Evolutionary conservation across 2,329 filamentous ascomycete genomes (phyloP).

Genomic region (Colletotrichum sp.): DNA sequence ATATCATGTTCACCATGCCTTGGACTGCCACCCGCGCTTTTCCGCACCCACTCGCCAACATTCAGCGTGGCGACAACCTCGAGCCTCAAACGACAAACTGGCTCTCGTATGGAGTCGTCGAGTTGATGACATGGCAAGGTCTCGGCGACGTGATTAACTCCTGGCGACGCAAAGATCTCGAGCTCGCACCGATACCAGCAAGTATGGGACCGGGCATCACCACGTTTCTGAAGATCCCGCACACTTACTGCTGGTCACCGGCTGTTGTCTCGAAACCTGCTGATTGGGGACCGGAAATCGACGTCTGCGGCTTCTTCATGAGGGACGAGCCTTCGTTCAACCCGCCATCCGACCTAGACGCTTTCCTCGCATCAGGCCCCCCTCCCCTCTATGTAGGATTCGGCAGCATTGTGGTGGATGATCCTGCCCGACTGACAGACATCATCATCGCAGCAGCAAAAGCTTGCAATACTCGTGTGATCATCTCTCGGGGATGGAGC

Average conservation of each 20-base stretch:
- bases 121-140: constrained; percentile 81
- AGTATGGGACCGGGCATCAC: constrained; percentile 76
- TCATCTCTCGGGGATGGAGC: constrained; percentile 47
- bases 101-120: constrained; percentile 73
- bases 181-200: constrained; percentile 70
- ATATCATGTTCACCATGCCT: constrained; percentile 68
- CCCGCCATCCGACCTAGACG: constrained; percentile 56
- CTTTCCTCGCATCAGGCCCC: constrained; percentile 45
- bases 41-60: constrained; percentile 75
- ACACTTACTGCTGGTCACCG: constrained; percentile 81
- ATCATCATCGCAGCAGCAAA: constrained; percentile 45
- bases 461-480: constrained; percentile 49
- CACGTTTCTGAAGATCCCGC: constrained; percentile 70
- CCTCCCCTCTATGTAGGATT: constrained; percentile 50
- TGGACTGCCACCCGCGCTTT: constrained; percentile 77
- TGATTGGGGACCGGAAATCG: constrained; percentile 68
- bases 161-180: constrained; percentile 70
- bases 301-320: constrained; percentile 69
- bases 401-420: constrained; percentile 54
- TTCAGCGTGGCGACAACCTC: constrained; percentile 52
- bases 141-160: constrained; percentile 43
- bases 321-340: constrained; percentile 61
- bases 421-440: constrained; percentile 42
- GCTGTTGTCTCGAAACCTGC: constrained; percentile 69
- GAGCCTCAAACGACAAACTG: constrained; percentile 69